Evolutionary conservation across 805 yeast species (phyloP).

Genomic region (Metschnikowia sp.): DNA sequence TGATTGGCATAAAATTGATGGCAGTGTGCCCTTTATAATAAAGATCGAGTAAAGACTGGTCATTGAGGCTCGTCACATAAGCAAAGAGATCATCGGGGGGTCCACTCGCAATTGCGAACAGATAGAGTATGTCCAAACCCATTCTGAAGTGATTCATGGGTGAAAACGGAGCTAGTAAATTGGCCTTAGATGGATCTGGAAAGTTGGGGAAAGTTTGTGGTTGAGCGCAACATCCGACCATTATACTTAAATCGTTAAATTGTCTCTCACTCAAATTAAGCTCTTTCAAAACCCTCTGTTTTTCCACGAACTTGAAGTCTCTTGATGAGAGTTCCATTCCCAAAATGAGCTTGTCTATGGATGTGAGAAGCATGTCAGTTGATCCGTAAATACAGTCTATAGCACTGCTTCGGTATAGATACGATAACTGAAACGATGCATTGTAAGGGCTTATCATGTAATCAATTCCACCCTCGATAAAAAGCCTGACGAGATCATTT

Average conservation of each 20-base stretch:
- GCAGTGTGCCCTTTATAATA: slow-evolving; percentile 70
- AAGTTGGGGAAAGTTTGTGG: slow-evolving; percentile 56
- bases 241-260: slow-evolving; percentile 70
- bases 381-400: slow-evolving; percentile 83
- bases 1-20: slow-evolving; percentile 68
- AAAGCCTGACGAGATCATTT: slow-evolving; percentile 53
- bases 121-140: slow-evolving; percentile 38
- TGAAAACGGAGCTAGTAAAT: slow-evolving; percentile 37
- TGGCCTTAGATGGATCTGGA: slow-evolving; percentile 44
- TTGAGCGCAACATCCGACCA: slow-evolving; percentile 76
- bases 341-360: slow-evolving; percentile 66
- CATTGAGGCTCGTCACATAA: slow-evolving; percentile 44
- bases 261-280: slow-evolving; percentile 60
- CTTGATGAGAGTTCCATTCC: slow-evolving; percentile 64
- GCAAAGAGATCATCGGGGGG: slow-evolving; percentile 38
- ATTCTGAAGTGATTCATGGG: slow-evolving; percentile 40
- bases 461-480: slow-evolving; percentile 54
- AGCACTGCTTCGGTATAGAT: slow-evolving; percentile 51
- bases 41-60: slow-evolving; percentile 42
- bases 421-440: slow-evolving; percentile 77
- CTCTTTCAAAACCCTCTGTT: slow-evolving; percentile 54
- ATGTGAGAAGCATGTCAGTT: slow-evolving; percentile 67
- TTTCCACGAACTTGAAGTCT: slow-evolving; percentile 67
- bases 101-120: slow-evolving; percentile 28
- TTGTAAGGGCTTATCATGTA: slow-evolving; percentile 80